Percentiles rank a stretch among this genome's conserved stretches.
Evolutionary conservation across 306 rosid genomes (phyloP).

Genomic region (Trifolium subterraneum): DNA sequence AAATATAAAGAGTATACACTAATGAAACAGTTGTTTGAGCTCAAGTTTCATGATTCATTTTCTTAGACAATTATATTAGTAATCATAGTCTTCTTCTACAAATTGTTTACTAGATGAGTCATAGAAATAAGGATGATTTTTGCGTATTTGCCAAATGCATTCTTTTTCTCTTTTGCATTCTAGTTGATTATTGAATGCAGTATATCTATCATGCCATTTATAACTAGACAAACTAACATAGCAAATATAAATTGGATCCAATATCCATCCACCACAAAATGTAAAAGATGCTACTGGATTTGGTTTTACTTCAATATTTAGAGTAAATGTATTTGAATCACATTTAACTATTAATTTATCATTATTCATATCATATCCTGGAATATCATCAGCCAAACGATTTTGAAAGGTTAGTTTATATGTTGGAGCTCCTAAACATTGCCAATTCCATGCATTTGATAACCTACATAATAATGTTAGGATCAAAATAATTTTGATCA

Average conservation of each 20-base stretch:
- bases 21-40: background rate
- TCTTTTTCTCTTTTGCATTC: background rate
- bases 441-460: background rate
- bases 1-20: background rate
- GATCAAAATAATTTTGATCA: background rate
- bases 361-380: background rate
- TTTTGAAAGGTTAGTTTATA: constrained; percentile 4
- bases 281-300: constrained; percentile 1
- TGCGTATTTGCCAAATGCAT: background rate
- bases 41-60: background rate
- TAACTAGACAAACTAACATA: background rate
- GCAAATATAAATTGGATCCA: background rate
- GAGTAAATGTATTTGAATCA: too few relatives aligned
- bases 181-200: background rate
- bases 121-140: background rate
- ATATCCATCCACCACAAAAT: background rate
- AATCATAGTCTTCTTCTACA: background rate
- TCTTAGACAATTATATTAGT: background rate
- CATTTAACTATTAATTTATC: background rate
- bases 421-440: background rate
- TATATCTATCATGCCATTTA: background rate
- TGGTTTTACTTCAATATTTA: background rate
- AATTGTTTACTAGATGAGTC: background rate
- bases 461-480: too few relatives aligned
- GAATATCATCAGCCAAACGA: background rate